phyloP scores from a whole-genome alignment of 2,329 filamentous ascomycete species.

The Sporothrix protearum region DNA sequence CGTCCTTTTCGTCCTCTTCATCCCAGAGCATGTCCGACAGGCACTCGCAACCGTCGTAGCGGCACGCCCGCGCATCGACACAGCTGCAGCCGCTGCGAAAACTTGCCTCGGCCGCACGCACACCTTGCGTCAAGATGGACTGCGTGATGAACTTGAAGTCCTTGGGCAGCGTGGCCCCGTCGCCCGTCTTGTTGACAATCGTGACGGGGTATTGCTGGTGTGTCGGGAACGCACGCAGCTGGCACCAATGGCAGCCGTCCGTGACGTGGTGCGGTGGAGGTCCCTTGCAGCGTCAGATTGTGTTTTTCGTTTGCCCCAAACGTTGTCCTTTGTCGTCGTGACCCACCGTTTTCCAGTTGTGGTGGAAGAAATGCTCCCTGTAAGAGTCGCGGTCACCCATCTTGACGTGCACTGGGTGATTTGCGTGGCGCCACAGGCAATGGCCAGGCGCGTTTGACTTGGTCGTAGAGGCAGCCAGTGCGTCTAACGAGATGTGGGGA shows the following conservation, averaged over 20 bases:
- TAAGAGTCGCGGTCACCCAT: slow-evolving; percentile 24
- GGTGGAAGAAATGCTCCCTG: slow-evolving; percentile 27
- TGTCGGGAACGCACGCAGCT: slow-evolving; percentile 53
- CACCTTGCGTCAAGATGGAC: slow-evolving; percentile 57
- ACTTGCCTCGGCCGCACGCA: slow-evolving; percentile 56
- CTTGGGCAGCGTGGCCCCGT: slow-evolving; percentile 50
- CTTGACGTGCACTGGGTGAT: neutral
- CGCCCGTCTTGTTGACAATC: slow-evolving; percentile 61
- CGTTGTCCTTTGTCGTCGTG: neutral
- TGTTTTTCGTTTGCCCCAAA: neutral
- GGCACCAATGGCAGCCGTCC: slow-evolving; percentile 57
- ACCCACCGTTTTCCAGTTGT: slow-evolving; percentile 27
- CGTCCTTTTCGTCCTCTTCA: slow-evolving; percentile 53
- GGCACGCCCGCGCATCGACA: slow-evolving; percentile 57
- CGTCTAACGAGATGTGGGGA: too few relatives aligned
- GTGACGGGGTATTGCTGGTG: slow-evolving; percentile 53
- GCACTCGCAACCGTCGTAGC: slow-evolving; percentile 65
- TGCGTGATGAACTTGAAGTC: slow-evolving; percentile 66
- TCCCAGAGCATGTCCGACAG: slow-evolving; percentile 56
- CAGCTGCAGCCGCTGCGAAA: slow-evolving; percentile 71
- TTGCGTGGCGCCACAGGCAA: neutral
- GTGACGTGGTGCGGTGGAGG: slow-evolving; percentile 28
- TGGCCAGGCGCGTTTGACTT: neutral
- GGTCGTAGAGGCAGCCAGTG: neutral
- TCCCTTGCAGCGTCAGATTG: slow-evolving; percentile 19